Evolutionary conservation across 169 alveolate species (phyloP).

Genomic region (Plasmodium cynomolgi): DNA sequence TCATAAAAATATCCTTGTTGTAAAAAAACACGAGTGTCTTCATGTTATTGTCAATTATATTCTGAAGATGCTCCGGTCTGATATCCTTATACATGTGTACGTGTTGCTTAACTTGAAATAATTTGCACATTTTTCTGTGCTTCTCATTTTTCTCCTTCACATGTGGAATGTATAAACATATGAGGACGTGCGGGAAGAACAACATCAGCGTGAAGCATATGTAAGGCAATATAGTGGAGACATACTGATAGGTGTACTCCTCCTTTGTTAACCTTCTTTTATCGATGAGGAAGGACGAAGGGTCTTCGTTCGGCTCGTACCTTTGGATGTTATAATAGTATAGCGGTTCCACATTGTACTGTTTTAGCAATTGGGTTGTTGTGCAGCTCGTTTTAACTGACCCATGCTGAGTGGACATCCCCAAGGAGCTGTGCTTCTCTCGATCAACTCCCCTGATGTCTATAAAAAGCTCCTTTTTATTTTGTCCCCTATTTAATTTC

Average conservation of each 20-base stretch:
- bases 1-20: conserved; percentile 32
- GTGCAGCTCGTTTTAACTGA: not conserved
- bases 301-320: conserved; percentile 44
- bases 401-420: not conserved
- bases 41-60: conserved; percentile 44
- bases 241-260: conserved; percentile 58
- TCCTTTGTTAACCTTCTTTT: conserved; percentile 49
- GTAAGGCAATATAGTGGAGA: conserved; percentile 57
- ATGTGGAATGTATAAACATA: conserved; percentile 64
- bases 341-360: conserved; percentile 9
- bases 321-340: conserved; percentile 54
- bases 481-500: conserved; percentile 50
- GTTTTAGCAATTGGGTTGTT: conserved; percentile 3
- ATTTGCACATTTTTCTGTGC: conserved; percentile 31
- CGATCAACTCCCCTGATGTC: conserved; percentile 1
- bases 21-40: conserved; percentile 45
- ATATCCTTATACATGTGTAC: conserved; percentile 59
- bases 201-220: conserved; percentile 61
- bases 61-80: conserved; percentile 25
- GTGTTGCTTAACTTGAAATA: conserved; percentile 37
- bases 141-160: conserved; percentile 40
- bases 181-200: conserved; percentile 55
- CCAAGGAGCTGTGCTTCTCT: not conserved
- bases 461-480: conserved; percentile 37
- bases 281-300: conserved; percentile 58